Conservation (phyloP, 2,329 filamentous ascomycete species). For the Calonectria honghensis region DNA sequence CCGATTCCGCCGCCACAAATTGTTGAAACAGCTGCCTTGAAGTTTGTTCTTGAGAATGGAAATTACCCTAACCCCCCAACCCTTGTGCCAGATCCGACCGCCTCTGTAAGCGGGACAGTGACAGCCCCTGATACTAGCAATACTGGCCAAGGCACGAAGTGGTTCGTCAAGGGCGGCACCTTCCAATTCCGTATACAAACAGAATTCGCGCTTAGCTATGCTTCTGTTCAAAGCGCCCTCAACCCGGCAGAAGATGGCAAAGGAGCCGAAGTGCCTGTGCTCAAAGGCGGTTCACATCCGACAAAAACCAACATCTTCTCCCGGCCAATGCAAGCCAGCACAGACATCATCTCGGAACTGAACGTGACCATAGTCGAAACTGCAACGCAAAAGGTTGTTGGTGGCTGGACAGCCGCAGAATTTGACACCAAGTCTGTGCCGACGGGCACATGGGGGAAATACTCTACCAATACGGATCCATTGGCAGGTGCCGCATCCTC, state of each 20-base stretch:
- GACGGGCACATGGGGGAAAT: not conserved
- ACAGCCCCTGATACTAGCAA: not conserved
- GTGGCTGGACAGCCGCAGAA: not conserved
- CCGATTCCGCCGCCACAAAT: not conserved
- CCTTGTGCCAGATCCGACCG: not conserved
- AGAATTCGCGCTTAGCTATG: not conserved
- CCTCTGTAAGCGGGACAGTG: not conserved
- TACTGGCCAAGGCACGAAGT: slow-evolving; percentile 4
- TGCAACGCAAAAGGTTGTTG: not conserved
- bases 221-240: not conserved
- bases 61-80: not conserved
- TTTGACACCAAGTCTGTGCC: not conserved
- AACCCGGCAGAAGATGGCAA: not conserved
- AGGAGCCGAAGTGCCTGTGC: slow-evolving; percentile 1
- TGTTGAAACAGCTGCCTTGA: not conserved
- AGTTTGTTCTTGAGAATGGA: slow-evolving; percentile 4
- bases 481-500: not conserved
- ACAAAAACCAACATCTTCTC: not conserved
- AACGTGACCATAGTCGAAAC: not conserved
- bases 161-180: slow-evolving; percentile 7
- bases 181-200: not conserved
- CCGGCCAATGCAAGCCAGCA: not conserved
- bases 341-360: not conserved
- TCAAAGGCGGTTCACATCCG: not conserved
- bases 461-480: not conserved